Base-by-base conservation (phyloP, 805 yeast genomes). In the Monosporozyma yasuniensis region DNA sequence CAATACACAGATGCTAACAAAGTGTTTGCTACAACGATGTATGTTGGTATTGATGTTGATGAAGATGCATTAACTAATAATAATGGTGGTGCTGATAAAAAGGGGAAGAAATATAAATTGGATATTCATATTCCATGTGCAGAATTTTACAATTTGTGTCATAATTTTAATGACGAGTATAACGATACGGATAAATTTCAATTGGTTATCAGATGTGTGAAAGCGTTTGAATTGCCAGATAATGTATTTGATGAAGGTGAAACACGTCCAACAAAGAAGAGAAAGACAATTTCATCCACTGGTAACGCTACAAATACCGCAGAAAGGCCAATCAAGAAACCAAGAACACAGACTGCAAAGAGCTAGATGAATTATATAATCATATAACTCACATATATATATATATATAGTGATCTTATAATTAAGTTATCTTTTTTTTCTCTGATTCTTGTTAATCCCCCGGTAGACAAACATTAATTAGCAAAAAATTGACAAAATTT, bases 71-170 rank as follows among this genome's bases (percentile, higher is more conserved):
- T 35, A 6, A 30, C n/a, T 5, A 44, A 16, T 32, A 32, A 12
- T 27, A 30, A 12, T 19, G n/a, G 14, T 18, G 14, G 19, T 16
- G 39, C n/a, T n/a, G n/a, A n/a, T n/a, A n/a, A 22, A 22, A 32
- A 64, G 41, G 76, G 76, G 47, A 80, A 77, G 22, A 78, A 73
- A 46, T 77, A 79, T 70, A 78, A 81, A 58, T 75, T 90, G 57
- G 96, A 89, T 64, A 83, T 91, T 50, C 95, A 85, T 59, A 78
- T 81, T 54, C 96, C 96, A 18, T 90, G 98, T 63, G 77, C 87
- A 19, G 98, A 93, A 53, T 93, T 91, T 65, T 88, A 78, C 69
- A 81, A 77, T 42, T 68, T 87, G 7, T 87, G 97, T 67, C 81
- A 87, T 55, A 75, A 79, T 32, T 87, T 91, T 80, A 73, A 74